Evolutionary conservation across 257 asterid species (phyloP).

Genomic region (Petunia axillaris): DNA sequence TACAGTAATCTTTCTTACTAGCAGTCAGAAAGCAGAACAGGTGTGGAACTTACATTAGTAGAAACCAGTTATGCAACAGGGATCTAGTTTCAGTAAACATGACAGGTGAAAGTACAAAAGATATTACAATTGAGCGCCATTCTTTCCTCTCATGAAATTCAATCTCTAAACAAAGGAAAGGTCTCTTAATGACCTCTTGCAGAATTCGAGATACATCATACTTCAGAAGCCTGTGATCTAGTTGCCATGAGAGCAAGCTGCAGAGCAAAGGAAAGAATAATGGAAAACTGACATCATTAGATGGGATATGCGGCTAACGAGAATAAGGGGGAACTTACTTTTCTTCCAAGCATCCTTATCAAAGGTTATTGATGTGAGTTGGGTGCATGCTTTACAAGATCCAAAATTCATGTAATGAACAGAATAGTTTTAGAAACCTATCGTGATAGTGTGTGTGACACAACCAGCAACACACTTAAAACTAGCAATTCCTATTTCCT

Average conservation of each 20-base stretch:
- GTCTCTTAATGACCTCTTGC: slow-evolving; percentile 54
- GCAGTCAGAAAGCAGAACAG: background rate
- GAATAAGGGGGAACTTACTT: background rate
- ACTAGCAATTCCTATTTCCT: slow-evolving; percentile 9
- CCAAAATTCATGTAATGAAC: slow-evolving; percentile 8
- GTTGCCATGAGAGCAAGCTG: slow-evolving; percentile 76
- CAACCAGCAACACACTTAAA: background rate
- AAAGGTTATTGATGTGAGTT: background rate
- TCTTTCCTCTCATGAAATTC: slow-evolving; percentile 62
- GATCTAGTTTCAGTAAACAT: slow-evolving; percentile 72
- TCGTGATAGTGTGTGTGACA: slow-evolving; percentile 4
- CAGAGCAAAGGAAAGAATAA: slow-evolving; percentile 30
- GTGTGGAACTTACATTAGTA: slow-evolving; percentile 55
- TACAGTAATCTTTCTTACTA: background rate
- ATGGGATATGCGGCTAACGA: background rate
- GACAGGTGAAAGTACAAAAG: slow-evolving; percentile 66
- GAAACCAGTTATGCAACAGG: slow-evolving; percentile 73
- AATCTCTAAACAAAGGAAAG: slow-evolving; percentile 53
- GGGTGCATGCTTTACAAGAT: background rate
- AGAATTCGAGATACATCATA: slow-evolving; percentile 58
- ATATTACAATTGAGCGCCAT: slow-evolving; percentile 64
- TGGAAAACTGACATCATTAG: background rate
- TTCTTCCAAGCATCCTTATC: background rate
- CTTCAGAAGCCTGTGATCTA: slow-evolving; percentile 66
- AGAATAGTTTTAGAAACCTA: background rate